phyloP scores from a whole-genome alignment of 2,329 filamentous ascomycete genomes.

The Beauveria medogensis region DNA sequence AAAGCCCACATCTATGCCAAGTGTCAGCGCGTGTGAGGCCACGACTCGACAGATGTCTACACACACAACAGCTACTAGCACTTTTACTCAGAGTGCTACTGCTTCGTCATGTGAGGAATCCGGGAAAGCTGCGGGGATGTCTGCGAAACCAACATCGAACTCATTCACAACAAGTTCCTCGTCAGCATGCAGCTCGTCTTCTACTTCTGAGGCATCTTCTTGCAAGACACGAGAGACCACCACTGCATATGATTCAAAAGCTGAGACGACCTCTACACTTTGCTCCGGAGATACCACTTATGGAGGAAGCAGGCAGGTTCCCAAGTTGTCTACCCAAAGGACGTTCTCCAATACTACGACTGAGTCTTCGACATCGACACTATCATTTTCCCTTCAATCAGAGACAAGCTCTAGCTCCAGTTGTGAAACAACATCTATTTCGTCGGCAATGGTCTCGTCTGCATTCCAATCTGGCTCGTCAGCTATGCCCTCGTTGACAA shows the following conservation, averaged over 20 bases:
- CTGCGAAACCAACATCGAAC: background rate
- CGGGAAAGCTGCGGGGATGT: background rate
- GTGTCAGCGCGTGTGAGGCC: background rate
- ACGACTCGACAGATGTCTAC: background rate
- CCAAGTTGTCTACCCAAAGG: background rate
- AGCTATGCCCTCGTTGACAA: background rate
- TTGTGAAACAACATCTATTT: background rate
- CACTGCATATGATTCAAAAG: background rate
- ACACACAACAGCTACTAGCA: background rate
- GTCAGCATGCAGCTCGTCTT: background rate
- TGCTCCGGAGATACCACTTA: background rate
- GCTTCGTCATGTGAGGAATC: background rate
- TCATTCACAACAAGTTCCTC: background rate
- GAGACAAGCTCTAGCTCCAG: background rate
- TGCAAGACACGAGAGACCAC: background rate
- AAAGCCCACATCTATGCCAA: background rate
- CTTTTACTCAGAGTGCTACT: background rate
- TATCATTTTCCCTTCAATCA: background rate
- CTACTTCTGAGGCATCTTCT: background rate
- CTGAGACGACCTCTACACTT: background rate
- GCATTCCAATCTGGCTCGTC: background rate
- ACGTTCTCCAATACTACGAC: background rate
- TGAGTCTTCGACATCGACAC: background rate
- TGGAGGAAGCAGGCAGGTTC: slow-evolving; percentile 2
- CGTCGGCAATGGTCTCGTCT: background rate